A percentile compares a stretch with the other conserved stretches of the same genome.
These are phyloP conservation scores for Cladosporium sphaerospermum DNA, from an alignment of 2,329 filamentous ascomycete genomes.

Conservation along the genomic window DNA sequence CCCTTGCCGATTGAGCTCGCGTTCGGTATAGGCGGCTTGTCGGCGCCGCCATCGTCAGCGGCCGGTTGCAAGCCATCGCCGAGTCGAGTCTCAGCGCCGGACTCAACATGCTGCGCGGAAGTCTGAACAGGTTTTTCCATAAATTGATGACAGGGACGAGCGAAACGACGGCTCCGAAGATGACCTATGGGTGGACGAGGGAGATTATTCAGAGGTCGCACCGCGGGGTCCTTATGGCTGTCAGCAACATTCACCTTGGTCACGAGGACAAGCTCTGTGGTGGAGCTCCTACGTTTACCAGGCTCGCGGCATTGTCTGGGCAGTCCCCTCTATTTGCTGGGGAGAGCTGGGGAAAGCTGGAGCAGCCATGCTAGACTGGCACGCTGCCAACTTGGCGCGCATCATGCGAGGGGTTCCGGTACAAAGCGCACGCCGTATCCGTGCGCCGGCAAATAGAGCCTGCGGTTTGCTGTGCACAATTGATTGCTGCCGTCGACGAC, in stretches of 20 bases:
- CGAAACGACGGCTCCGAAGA: not conserved
- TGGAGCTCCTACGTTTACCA: conserved; percentile 8
- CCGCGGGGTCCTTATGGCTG: not conserved
- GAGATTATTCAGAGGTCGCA: not conserved
- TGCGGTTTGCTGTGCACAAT: not conserved
- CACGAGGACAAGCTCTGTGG: conserved; percentile 7
- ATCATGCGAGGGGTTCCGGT: not conserved
- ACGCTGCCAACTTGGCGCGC: conserved; percentile 10
- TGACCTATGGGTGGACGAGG: conserved; percentile 2
- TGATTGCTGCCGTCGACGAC: not conserved
- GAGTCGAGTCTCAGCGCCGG: conserved; percentile 10
- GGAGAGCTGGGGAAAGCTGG: not conserved
- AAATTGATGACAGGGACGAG: conserved; percentile 8
- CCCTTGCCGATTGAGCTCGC: conserved; percentile 11
- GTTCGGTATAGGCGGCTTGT: conserved; percentile 12
- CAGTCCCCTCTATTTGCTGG: conserved; percentile 8
- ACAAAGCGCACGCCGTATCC: not conserved
- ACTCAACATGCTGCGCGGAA: conserved; percentile 13
- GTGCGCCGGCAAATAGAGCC: not conserved
- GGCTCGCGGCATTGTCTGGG: conserved; percentile 9
- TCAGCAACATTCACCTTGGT: not conserved
- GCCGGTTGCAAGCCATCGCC: conserved; percentile 8
- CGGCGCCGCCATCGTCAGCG: conserved; percentile 12
- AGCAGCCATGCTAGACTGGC: conserved; percentile 1
- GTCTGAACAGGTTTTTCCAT: conserved; percentile 13